Evolutionary conservation across 768 basidiomycete genomes (phyloP).

Genomic region (Nidularia pulvinata): DNA sequence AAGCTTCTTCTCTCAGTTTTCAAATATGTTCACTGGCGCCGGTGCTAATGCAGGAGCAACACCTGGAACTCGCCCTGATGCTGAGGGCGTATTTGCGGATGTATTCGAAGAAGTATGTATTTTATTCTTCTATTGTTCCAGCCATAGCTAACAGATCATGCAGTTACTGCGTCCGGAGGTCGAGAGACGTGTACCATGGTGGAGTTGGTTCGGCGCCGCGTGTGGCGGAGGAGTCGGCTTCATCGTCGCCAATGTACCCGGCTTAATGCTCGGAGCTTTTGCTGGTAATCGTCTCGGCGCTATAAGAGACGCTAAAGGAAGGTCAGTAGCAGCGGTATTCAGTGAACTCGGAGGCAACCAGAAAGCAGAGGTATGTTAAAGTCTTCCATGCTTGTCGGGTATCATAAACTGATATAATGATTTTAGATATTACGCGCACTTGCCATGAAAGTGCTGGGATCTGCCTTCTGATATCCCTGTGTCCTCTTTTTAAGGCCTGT

Average conservation of each 20-base stretch:
- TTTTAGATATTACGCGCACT: conserved; percentile 76
- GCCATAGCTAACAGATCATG: background rate
- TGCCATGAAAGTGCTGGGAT: conserved; percentile 82
- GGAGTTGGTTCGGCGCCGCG: conserved; percentile 73
- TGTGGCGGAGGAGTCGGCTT: conserved; percentile 70
- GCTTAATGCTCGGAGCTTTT: conserved; percentile 81
- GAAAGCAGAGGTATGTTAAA: conserved; percentile 77
- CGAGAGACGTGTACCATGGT: conserved; percentile 66
- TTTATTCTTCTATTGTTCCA: background rate
- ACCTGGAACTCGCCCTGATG: conserved; percentile 54
- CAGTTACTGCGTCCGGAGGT: conserved; percentile 85
- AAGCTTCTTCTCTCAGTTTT: conserved; percentile 77
- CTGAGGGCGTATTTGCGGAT: conserved; percentile 83
- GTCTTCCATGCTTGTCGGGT: background rate
- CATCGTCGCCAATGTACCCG: conserved; percentile 80
- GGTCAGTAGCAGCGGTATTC: conserved; percentile 91
- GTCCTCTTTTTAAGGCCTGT: conserved; percentile 5
- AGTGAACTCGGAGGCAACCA: conserved; percentile 69
- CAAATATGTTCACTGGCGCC: conserved; percentile 65
- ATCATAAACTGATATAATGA: background rate
- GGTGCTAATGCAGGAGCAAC: conserved; percentile 20
- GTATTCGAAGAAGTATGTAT: conserved; percentile 85
- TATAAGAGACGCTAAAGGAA: conserved; percentile 91
- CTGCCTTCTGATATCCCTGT: conserved; percentile 31
- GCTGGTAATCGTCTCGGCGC: conserved; percentile 93